Evolutionary conservation across 2,329 filamentous ascomycete species (phyloP), one percentile per base, ranked within the genome.

Genomic region (Paradendryphiella salina): DNA sequence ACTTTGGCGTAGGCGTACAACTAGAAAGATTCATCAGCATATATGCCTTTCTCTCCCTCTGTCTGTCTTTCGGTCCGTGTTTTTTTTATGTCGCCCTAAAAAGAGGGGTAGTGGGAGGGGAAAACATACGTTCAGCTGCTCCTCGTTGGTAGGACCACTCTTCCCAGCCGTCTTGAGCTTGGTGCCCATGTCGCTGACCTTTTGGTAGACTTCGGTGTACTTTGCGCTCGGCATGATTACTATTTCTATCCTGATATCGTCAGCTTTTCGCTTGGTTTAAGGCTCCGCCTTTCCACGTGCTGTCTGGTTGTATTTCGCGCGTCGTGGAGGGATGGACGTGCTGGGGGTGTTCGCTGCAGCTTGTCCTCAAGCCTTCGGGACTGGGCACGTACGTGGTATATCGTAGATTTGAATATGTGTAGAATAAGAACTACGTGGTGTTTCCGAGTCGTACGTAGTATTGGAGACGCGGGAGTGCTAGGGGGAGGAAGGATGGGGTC

Each of bases 1-100:
- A 74, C 59, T 41, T 80, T 80, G 70, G 70, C 79, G 58, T 76
- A 76, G 15, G 68, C 77, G 66, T 81, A 81, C 29, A 80, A 62
- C 86, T 85, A 34, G 3, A 34, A 17, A 21, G 3, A 15, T 2
- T 20, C 3, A 21, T 26, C 4, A 50, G 38, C 33, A 20, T 10
- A 26, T 3, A 26, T 26, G 23, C 13, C 26, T 11, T 17, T 28
- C 23, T 20, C 14, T 1, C 4, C n/a, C 29, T 11, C 29, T 31
- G 4, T n/a, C n/a, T n/a, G n/a, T n/a, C n/a, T n/a, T n/a, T n/a
- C n/a, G n/a, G n/a, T n/a, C n/a, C n/a, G n/a, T n/a, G n/a, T n/a
- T n/a, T n/a, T 20, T 3, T 20, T 20, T 5, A 20, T 20, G 5
- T 20, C 20, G 20, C 20, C 3, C 20, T 20, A 20, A 20, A 20